Percentiles rank a stretch among this genome's conserved stretches.
Evolutionary conservation across 495 filamentous ascomycete genomes (phyloP).

Genomic region (Chaetomidium leptoderma): DNA sequence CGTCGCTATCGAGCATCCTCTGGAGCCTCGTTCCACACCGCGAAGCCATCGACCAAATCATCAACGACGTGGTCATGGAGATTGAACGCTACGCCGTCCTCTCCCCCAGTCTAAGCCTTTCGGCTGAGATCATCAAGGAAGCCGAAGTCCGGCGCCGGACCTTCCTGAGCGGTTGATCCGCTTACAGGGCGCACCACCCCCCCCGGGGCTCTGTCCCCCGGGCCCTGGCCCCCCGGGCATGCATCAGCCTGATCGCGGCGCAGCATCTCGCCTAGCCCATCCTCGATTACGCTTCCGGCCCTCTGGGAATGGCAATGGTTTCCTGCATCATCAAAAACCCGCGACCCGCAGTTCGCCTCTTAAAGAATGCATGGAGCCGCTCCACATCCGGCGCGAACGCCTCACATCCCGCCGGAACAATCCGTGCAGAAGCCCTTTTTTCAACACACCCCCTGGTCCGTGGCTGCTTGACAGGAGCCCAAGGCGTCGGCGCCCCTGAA

Average conservation of each 20-base stretch:
- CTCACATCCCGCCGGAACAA: slow-evolving; percentile 15
- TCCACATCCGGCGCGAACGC: slow-evolving; percentile 15
- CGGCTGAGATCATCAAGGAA: slow-evolving; percentile 73
- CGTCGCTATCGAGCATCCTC: slow-evolving; percentile 61
- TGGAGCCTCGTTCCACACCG: slow-evolving; percentile 52
- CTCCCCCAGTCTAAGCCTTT: slow-evolving; percentile 67
- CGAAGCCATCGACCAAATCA: slow-evolving; percentile 65
- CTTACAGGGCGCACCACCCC: slow-evolving; percentile 1
- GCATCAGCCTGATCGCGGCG: slow-evolving; percentile 14
- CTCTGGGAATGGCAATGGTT: slow-evolving; percentile 21
- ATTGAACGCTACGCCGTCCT: slow-evolving; percentile 68
- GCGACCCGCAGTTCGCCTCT: slow-evolving; percentile 21
- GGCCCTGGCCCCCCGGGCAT: slow-evolving; percentile 5
- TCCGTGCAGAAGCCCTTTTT: background rate
- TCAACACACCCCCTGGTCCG: background rate
- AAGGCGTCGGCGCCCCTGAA: background rate
- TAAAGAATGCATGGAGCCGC: slow-evolving; percentile 21
- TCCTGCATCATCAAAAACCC: slow-evolving; percentile 15
- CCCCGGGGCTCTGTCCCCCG: slow-evolving; percentile 3
- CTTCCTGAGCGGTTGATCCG: slow-evolving; percentile 44
- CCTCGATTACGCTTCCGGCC: slow-evolving; percentile 25
- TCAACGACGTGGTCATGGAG: slow-evolving; percentile 67
- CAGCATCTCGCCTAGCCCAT: slow-evolving; percentile 18
- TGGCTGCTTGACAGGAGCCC: background rate
- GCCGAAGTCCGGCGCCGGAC: slow-evolving; percentile 64